Conservation (phyloP, 2,329 filamentous ascomycete genomes). For the Beauveria rudraprayagi region DNA sequence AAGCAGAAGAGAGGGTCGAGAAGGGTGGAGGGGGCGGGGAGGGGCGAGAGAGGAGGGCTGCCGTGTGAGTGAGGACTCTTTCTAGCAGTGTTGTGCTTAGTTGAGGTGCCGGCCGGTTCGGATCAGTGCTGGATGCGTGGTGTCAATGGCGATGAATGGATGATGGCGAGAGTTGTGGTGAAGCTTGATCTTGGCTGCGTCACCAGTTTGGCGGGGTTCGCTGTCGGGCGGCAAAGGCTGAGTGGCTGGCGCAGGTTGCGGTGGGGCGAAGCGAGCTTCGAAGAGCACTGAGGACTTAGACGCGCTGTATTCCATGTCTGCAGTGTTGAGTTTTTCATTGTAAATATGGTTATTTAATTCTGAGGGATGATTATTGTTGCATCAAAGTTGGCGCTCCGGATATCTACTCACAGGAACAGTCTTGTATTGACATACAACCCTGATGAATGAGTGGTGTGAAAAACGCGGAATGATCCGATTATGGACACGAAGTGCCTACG, state of each 20-base stretch:
- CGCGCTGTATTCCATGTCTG: not conserved
- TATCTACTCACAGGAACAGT: too few species aligned
- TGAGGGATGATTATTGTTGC: too few species aligned
- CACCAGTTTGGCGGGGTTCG: conserved; percentile 10
- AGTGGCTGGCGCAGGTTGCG: not conserved
- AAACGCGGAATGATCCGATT: too few species aligned
- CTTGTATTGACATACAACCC: too few species aligned
- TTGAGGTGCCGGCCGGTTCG: not conserved
- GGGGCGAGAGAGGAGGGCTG: not conserved
- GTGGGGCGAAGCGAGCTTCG: not conserved
- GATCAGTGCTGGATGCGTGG: not conserved
- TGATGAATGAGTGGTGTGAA: too few species aligned
- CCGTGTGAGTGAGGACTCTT: too few species aligned
- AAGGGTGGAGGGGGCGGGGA: not conserved
- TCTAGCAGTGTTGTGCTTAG: not conserved
- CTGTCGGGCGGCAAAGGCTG: not conserved
- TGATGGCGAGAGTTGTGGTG: not conserved
- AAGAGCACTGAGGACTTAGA: not conserved
- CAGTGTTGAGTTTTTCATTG: not conserved
- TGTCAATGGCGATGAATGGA: not conserved
- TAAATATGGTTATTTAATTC: too few species aligned
- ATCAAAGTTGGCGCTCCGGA: too few species aligned
- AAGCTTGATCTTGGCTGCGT: conserved; percentile 10
- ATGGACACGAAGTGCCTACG: too few species aligned
- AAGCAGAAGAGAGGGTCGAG: not conserved